Base-by-base conservation (phyloP, 2,329 filamentous ascomycete genomes). In the Grosmannia huntii region DNA sequence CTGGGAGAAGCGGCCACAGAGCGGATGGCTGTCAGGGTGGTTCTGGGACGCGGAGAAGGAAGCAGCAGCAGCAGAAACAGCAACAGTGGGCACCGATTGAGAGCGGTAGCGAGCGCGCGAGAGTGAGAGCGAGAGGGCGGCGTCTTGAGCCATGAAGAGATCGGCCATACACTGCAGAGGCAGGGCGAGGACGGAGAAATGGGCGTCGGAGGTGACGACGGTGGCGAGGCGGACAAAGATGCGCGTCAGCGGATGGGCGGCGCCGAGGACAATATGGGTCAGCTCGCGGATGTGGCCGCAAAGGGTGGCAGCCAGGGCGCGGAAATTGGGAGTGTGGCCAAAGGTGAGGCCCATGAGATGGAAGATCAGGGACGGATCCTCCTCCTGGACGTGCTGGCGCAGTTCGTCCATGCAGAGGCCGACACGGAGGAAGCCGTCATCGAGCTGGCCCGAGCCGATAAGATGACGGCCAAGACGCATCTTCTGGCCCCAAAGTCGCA, bases 291-390 rank as follows among this genome's bases (percentile, higher is more conserved):
- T 59, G 56, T 63, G 60, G n/a, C 21, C 48, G 23, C 57, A 58
- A 5, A 63, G 56, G 2, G 56, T 50, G 1, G 25, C 16, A n/a
- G 57, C 54, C 21, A 63, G 51, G 6, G 54, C 38, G 28, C 51
- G 57, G 27, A 59, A 53, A 19, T 51, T 50, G 23, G 54, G 21
- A 28, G 59, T 59, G 53, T 56, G 58, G 52, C 48, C 59, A 48
- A 60, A 53, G 19, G 59, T 61, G 57, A 59, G 60, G 57, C 50
- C 53, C 11, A 62, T 58, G 41, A 67, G 52, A 38, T 65, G 60
- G 46, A 62, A 65, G 49, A 67, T 61, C 28, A 67, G 57, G 7
- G 63, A 51, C 21, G 60, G 62, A 53, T 66, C 66, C 50, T 66
- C 60, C 25, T 66, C 65, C 14, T 54, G 56, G 33, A 67, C 52